Percentiles rank a stretch among this genome's conserved stretches.
These are phyloP conservation scores for Acer yangbiense DNA, from an alignment of 345 rosid species.

Conservation along the genomic window DNA sequence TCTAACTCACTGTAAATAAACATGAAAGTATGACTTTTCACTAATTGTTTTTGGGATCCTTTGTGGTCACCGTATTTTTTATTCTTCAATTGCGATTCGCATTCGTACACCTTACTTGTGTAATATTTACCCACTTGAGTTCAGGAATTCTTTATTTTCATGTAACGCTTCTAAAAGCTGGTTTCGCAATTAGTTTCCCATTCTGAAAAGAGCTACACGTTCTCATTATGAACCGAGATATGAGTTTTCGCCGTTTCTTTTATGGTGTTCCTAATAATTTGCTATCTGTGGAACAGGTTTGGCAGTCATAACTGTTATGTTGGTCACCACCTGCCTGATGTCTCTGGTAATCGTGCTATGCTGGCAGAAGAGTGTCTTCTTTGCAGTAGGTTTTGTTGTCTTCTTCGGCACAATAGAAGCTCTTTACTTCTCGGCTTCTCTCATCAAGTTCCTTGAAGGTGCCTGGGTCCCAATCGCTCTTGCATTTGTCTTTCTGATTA, in stretches of 20 bases:
- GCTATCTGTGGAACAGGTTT: slow-evolving; percentile 57
- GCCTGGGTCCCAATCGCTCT: slow-evolving; percentile 99
- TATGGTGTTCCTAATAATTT: slow-evolving; percentile 8
- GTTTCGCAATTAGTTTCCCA: neutral
- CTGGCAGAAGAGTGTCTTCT: slow-evolving; percentile 79
- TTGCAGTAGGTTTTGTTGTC: slow-evolving; percentile 67
- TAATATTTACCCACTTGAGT: neutral
- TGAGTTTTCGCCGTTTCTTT: neutral
- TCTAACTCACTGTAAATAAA: no score
- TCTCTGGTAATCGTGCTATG: slow-evolving; percentile 89
- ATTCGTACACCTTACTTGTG: no score
- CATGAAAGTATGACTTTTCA: no score
- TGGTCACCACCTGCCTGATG: slow-evolving; percentile 97
- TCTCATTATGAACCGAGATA: neutral
- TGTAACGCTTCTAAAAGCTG: neutral
- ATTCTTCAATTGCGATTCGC: no score
- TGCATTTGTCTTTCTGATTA: slow-evolving; percentile 64
- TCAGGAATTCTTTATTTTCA: neutral
- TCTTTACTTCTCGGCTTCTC: slow-evolving; percentile 92
- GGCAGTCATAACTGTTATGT: slow-evolving; percentile 99
- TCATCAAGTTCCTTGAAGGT: slow-evolving; percentile 91
- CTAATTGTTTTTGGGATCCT: no score
- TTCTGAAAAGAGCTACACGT: neutral
- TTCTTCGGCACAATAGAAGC: slow-evolving; percentile 89
- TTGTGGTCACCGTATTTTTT: no score